Base-by-base conservation (phyloP, 2,329 filamentous ascomycete genomes). In the Sporothrix variecibatus region DNA sequence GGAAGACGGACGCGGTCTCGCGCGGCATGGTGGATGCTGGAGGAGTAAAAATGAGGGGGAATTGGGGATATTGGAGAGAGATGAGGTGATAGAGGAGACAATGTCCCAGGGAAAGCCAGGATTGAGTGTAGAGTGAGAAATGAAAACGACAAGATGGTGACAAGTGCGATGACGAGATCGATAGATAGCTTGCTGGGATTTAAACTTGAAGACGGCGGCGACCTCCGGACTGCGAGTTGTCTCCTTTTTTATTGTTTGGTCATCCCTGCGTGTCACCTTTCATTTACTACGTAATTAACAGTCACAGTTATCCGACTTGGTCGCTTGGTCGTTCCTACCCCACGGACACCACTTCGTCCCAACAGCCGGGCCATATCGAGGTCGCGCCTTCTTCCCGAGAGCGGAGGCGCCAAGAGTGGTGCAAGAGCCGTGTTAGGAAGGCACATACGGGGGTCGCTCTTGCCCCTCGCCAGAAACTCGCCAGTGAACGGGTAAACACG, bases 1-100 rank as follows among this genome's bases (percentile, higher is more conserved):
- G 84, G 78, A 84, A 87, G 12, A 88, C 77, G 34, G 86, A 86
- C 0, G 83, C 79, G 0, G 82, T 86, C 1, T 84, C 80, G 73
- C 86, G 84, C 49, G 87, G 84, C 87, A 89, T 88, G 49, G 69
- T 78, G 64, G 58, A 4, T 46, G 56, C 1, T 58, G 17, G 53
- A 26, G 11, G 65, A 23, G 15, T 15, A n/a, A 5, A 40, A 15
- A 49, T 46, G 38, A 46, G 53, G 34, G 20, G 17, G 28, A 40
- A 43, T 53, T 28, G 53, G n/a, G 38, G 26, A 34, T n/a, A 38
- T 23, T 46, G 2, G 28, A 26, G 26, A 17, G 23, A 26, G 40
- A n/a, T 67, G 40, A 68, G 67, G 28, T 20, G 26, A 60, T 17
- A 38, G 9, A n/a, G 1, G 15, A 2, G 58, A 26, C 23, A n/a